These are phyloP conservation scores for Ilex asprella DNA, from an alignment of 257 asterid species.

Conservation along the genomic window DNA sequence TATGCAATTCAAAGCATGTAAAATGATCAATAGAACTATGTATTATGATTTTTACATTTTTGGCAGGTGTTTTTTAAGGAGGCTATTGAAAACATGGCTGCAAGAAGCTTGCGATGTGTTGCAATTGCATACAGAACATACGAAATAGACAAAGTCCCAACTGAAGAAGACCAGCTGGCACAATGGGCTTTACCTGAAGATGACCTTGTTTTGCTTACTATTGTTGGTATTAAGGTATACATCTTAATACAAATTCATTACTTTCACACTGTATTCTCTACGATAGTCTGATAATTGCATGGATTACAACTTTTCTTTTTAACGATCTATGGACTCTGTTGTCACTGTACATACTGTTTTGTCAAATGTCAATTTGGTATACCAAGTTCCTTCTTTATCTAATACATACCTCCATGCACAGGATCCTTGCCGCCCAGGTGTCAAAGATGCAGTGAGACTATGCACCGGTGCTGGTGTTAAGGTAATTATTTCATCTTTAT, in stretches of 20 bases:
- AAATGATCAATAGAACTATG: neutral
- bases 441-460: conserved; percentile 77
- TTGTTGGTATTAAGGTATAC: conserved; percentile 85
- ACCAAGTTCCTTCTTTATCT: neutral
- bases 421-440: conserved; percentile 99
- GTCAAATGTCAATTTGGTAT: conserved; percentile 5
- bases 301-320: neutral
- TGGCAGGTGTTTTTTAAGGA: conserved; percentile 60
- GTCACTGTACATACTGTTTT: neutral
- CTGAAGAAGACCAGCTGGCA: conserved; percentile 57
- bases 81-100: conserved; percentile 79
- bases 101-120: conserved; percentile 87
- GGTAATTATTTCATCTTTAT: conserved; percentile 33
- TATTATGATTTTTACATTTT: conserved; percentile 10
- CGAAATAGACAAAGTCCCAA: conserved; percentile 55
- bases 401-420: conserved; percentile 18
- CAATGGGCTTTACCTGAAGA: conserved; percentile 82
- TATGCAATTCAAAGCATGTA: conserved; percentile 2
- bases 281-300: neutral
- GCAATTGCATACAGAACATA: conserved; percentile 76
- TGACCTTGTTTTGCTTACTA: conserved; percentile 66
- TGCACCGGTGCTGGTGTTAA: conserved; percentile 90
- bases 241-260: neutral
- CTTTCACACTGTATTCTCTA: neutral
- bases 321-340: neutral